A percentile compares a stretch with the other conserved stretches of the same genome.
These are phyloP conservation scores for Silene conica DNA, from an alignment of 148 eudicot species.

Conservation along the genomic window DNA sequence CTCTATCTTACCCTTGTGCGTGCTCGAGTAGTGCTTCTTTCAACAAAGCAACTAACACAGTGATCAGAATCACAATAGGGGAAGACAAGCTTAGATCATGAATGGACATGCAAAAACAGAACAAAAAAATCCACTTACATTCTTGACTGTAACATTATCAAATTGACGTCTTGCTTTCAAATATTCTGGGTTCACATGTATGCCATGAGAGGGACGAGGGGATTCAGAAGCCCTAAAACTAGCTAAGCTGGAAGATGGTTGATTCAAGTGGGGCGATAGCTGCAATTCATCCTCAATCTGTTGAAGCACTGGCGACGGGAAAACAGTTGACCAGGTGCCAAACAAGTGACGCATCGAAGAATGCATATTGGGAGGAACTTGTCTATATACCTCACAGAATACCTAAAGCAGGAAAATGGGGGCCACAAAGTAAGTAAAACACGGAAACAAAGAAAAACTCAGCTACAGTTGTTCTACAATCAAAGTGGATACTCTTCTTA, in stretches of 20 bases:
- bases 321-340: slow-evolving; percentile 91
- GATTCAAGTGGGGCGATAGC: slow-evolving; percentile 49
- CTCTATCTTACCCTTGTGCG: not conserved
- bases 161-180: slow-evolving; percentile 75
- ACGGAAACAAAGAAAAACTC: not conserved
- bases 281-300: slow-evolving; percentile 70
- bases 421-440: slow-evolving; percentile 5
- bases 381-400: slow-evolving; percentile 74
- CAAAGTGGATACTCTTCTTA: not conserved
- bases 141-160: slow-evolving; percentile 47
- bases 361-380: slow-evolving; percentile 62
- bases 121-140: slow-evolving; percentile 41
- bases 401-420: slow-evolving; percentile 38
- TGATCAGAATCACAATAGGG: not conserved
- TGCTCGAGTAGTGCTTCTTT: too few species aligned
- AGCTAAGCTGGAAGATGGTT: slow-evolving; percentile 48
- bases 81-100: not conserved
- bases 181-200: slow-evolving; percentile 95
- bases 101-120: not conserved
- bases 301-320: slow-evolving; percentile 69
- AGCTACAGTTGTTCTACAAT: not conserved
- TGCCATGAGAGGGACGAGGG: slow-evolving; percentile 92
- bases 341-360: slow-evolving; percentile 84
- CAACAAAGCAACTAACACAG: not conserved
- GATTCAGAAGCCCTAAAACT: slow-evolving; percentile 73